phyloP scores from a whole-genome alignment of 345 rosid species.

The Salix exigua region DNA sequence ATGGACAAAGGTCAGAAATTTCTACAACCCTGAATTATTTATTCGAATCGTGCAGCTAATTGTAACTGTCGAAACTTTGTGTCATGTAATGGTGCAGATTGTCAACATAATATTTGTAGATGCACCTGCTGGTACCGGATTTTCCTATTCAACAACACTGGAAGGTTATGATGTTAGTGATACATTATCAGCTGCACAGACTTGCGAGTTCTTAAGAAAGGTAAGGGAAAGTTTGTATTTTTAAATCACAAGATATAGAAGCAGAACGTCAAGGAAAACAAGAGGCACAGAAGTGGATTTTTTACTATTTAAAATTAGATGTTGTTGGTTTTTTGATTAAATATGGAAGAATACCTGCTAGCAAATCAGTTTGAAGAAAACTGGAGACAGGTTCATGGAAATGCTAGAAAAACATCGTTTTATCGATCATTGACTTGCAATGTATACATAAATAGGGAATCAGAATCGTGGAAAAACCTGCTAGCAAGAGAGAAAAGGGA shows the following conservation, averaged over 20 bases:
- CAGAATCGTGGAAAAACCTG: background rate
- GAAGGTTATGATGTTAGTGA: constrained; percentile 7
- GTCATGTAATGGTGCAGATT: background rate
- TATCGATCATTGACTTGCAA: background rate
- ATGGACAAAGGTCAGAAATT: constrained; percentile 8
- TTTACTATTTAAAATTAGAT: too few relatives aligned
- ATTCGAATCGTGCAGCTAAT: background rate
- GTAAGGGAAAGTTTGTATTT: constrained; percentile 7
- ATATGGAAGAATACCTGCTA: background rate
- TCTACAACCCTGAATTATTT: background rate
- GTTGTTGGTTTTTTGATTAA: background rate
- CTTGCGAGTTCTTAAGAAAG: constrained; percentile 29
- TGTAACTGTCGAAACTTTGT: background rate
- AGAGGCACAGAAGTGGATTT: too few relatives aligned
- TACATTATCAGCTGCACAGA: constrained; percentile 7
- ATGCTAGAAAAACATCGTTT: background rate
- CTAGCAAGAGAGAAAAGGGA: background rate
- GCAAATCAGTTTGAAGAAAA: background rate
- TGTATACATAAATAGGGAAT: background rate
- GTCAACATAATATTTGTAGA: constrained; percentile 25
- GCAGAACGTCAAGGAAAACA: too few relatives aligned
- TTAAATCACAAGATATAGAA: too few relatives aligned
- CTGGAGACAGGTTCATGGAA: background rate
- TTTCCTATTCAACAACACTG: constrained; percentile 32
- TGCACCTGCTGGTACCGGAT: constrained; percentile 39